Conservation (phyloP, 306 rosid species). For the Cicer bijugum region DNA sequence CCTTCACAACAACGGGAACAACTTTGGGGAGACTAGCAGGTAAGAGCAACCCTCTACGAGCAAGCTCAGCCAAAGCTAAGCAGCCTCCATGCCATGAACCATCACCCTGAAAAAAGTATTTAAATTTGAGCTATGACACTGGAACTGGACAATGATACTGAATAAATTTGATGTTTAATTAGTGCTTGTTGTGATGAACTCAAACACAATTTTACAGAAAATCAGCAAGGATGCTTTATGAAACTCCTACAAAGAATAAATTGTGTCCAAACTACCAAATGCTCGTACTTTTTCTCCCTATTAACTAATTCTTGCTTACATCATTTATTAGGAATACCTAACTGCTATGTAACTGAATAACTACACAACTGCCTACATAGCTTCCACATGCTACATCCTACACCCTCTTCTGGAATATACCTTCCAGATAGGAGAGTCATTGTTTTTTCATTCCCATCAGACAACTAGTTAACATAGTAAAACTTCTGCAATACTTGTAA, state of each 20-base stretch:
- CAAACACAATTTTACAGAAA: constrained; percentile 1
- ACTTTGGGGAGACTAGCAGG: constrained; percentile 82
- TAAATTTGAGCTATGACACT: constrained; percentile 38
- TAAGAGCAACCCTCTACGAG: constrained; percentile 93
- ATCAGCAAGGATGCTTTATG: constrained; percentile 13
- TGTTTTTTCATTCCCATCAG: constrained; percentile 5
- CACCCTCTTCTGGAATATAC: constrained; percentile 20
- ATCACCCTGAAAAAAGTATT: constrained; percentile 71
- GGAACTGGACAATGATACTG: constrained; percentile 21
- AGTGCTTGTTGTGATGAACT: constrained; percentile 1
- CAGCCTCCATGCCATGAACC: constrained; percentile 99
- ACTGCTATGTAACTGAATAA: background rate
- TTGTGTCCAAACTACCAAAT: background rate
- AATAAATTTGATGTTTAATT: constrained; percentile 6
- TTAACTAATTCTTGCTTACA: background rate
- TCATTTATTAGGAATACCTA: constrained; percentile 5
- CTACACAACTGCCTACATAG: constrained; percentile 16
- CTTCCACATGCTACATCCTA: constrained; percentile 18
- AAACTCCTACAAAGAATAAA: constrained; percentile 9
- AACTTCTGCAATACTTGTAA: constrained; percentile 20
- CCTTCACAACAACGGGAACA: constrained; percentile 93
- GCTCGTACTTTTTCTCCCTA: background rate
- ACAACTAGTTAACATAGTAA: constrained; percentile 33
- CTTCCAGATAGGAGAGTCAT: constrained; percentile 23
- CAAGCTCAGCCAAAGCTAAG: constrained; percentile 97